These are phyloP conservation scores for Babesia ovata DNA, from an alignment of 169 alveolate genomes.

Conservation along the genomic window DNA sequence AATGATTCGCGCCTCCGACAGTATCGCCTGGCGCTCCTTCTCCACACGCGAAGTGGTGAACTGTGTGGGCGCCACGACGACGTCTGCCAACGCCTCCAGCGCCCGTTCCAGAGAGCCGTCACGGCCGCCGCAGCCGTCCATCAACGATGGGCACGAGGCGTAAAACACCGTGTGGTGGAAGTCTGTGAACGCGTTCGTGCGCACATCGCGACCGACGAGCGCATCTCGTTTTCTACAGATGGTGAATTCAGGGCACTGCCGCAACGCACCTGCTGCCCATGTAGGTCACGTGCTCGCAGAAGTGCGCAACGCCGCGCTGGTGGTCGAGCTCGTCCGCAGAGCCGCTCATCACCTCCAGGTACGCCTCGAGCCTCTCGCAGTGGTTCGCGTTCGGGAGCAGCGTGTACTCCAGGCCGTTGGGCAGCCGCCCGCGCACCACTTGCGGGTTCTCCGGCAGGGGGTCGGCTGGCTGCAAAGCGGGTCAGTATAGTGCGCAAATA, in stretches of 20 bases:
- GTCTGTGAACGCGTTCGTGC: slow-evolving; percentile 86
- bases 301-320: slow-evolving; percentile 85
- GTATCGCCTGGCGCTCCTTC: slow-evolving; percentile 82
- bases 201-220: slow-evolving; percentile 61
- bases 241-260: slow-evolving; percentile 21
- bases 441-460: slow-evolving; percentile 30
- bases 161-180: slow-evolving; percentile 85
- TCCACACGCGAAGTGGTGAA: slow-evolving; percentile 77
- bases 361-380: slow-evolving; percentile 59
- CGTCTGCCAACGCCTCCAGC: slow-evolving; percentile 55
- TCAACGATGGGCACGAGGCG: slow-evolving; percentile 72
- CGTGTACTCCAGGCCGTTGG: slow-evolving; percentile 72
- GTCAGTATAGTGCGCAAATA: not conserved
- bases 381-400: slow-evolving; percentile 71
- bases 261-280: slow-evolving; percentile 81
- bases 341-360: slow-evolving; percentile 82
- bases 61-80: slow-evolving; percentile 77
- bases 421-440: slow-evolving; percentile 51
- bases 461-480: slow-evolving; percentile 21
- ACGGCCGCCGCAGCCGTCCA: slow-evolving; percentile 35
- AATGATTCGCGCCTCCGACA: slow-evolving; percentile 83
- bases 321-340: slow-evolving; percentile 80
- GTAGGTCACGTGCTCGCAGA: slow-evolving; percentile 84
- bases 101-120: slow-evolving; percentile 33
- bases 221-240: slow-evolving; percentile 67